phyloP scores from a whole-genome alignment of 176 grass and related monocot species.

The Tillandsia leiboldiana region DNA sequence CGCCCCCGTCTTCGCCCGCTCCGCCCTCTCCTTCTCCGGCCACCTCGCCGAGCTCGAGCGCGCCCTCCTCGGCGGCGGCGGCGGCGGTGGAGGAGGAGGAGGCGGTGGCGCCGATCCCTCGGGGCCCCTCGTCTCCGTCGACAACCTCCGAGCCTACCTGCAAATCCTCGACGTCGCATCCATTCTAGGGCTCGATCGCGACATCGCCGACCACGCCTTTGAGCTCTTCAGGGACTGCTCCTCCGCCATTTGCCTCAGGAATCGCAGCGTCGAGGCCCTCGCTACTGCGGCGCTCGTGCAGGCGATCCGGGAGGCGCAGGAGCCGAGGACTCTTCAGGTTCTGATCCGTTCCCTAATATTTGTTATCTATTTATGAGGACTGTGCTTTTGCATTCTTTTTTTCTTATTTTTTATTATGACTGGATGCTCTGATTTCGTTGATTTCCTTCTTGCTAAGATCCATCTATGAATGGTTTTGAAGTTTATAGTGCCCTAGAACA shows the following conservation, averaged over 20 bases:
- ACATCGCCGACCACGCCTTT: constrained; percentile 92
- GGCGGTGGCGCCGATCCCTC: constrained; percentile 23
- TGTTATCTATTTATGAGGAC: constrained; percentile 8
- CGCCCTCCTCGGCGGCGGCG: constrained; percentile 41
- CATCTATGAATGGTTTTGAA: no score
- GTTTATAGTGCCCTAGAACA: no score
- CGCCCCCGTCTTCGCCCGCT: constrained; percentile 68
- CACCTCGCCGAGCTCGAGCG: constrained; percentile 94
- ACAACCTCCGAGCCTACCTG: constrained; percentile 84
- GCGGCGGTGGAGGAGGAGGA: background rate
- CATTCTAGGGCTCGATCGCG: constrained; percentile 65
- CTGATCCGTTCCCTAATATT: background rate
- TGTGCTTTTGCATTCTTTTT: background rate
- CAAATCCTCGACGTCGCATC: constrained; percentile 90
- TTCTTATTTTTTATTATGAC: background rate
- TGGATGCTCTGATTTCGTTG: no score
- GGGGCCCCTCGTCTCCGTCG: constrained; percentile 79
- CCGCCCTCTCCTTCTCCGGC: constrained; percentile 79
- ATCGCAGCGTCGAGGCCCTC: constrained; percentile 82
- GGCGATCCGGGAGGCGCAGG: constrained; percentile 91
- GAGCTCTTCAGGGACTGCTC: constrained; percentile 90
- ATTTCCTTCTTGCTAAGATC: no score
- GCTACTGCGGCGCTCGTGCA: constrained; percentile 91
- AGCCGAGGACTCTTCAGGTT: constrained; percentile 90
- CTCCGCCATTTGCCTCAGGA: constrained; percentile 74